Percentiles rank a stretch among this genome's conserved stretches.
Conservation (phyloP, 805 yeast species). For the Kodamaea sagamina region DNA sequence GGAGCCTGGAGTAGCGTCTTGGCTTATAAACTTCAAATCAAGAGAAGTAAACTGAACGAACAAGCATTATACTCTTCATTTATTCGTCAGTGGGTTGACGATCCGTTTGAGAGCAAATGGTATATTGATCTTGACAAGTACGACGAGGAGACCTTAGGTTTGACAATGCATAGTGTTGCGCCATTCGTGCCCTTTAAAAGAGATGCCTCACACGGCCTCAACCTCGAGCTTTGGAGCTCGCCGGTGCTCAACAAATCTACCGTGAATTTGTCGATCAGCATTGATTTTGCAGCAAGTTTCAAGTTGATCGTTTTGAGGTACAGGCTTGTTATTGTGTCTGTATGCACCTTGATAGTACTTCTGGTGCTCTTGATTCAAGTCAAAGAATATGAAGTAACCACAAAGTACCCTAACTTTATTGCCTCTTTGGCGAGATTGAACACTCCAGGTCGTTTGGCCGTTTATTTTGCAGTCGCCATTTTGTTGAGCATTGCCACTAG, state of each 20-base stretch:
- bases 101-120: conserved; percentile 80
- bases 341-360: conserved; percentile 63
- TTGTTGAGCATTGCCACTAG: conserved; percentile 42
- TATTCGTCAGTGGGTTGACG: conserved; percentile 63
- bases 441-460: conserved; percentile 22
- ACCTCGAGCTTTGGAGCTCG: conserved; percentile 48
- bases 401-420: conserved; percentile 32
- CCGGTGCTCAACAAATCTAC: conserved; percentile 29
- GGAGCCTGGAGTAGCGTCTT: conserved; percentile 64
- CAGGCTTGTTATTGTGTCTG: conserved; percentile 69
- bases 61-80: conserved; percentile 53
- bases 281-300: conserved; percentile 62
- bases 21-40: conserved; percentile 46
- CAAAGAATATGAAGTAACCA: conserved; percentile 26
- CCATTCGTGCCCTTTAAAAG: conserved; percentile 63
- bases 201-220: conserved; percentile 26
- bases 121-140: conserved; percentile 54
- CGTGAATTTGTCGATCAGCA: conserved; percentile 42
- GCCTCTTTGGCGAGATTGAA: conserved; percentile 39
- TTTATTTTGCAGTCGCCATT: conserved; percentile 27
- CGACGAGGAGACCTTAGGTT: conserved; percentile 27
- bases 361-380: conserved; percentile 59
- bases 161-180: conserved; percentile 63
- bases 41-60: conserved; percentile 4
- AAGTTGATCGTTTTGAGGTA: conserved; percentile 73